A percentile compares a stretch with the other conserved stretches of the same genome.
Evolutionary conservation across 78 protist species (phyloP).

Genomic region (Thecamonas trahens): DNA sequence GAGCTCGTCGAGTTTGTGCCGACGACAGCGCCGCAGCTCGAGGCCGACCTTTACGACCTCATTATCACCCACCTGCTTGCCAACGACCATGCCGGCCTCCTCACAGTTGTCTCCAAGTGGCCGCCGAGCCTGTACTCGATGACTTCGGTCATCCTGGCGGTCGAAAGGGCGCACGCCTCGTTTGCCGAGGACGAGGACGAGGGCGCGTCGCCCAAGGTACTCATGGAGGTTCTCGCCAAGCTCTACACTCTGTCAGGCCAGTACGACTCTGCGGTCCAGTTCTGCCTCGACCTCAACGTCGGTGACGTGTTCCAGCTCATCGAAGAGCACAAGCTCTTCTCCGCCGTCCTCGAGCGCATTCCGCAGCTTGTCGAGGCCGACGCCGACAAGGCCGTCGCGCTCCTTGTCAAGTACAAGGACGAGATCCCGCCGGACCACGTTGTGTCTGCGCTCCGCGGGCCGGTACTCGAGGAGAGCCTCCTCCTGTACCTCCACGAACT

Average conservation of each 20-base stretch:
- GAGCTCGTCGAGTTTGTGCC: too few relatives aligned
- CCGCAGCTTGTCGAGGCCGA: slow-evolving; percentile 35
- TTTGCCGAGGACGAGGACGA: too few relatives aligned
- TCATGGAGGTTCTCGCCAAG: slow-evolving; percentile 47
- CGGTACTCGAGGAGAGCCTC: neutral
- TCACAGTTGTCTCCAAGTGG: slow-evolving; percentile 46
- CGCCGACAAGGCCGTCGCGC: slow-evolving; percentile 33
- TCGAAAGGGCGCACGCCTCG: neutral
- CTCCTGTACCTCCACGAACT: slow-evolving; percentile 43
- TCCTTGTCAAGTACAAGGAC: slow-evolving; percentile 48
- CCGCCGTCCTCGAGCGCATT: slow-evolving; percentile 40
- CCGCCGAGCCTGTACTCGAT: slow-evolving; percentile 42
- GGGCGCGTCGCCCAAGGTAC: too few relatives aligned
- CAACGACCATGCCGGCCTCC: slow-evolving; percentile 1
- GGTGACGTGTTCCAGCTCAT: slow-evolving; percentile 64
- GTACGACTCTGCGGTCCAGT: slow-evolving; percentile 51
- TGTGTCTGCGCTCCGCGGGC: neutral
- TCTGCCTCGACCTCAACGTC: slow-evolving; percentile 32
- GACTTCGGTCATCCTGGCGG: neutral
- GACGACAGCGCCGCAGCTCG: too few relatives aligned
- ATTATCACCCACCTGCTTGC: neutral
- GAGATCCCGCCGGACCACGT: slow-evolving; percentile 15
- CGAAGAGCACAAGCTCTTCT: slow-evolving; percentile 31
- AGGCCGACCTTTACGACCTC: too few relatives aligned
- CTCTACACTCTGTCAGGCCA: slow-evolving; percentile 29